phyloP scores from a whole-genome alignment of 208 protist genomes.

The Naegleria fowleri region DNA sequence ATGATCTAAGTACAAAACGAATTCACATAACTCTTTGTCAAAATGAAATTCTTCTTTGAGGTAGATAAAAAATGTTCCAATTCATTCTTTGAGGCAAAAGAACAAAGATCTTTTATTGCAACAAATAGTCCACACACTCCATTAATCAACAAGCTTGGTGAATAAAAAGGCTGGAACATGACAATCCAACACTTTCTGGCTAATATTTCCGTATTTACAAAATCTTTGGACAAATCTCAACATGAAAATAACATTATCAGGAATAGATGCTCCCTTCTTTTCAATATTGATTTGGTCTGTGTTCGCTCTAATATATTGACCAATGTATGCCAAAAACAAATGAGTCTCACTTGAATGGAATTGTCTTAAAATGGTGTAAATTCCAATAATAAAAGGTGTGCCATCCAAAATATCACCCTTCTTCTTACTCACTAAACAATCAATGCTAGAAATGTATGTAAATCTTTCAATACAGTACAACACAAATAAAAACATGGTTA shows the following conservation, averaged over 20 bases:
- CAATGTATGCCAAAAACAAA: conserved; percentile 68
- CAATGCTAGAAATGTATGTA: conserved; percentile 54
- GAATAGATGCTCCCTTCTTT: conserved; percentile 6
- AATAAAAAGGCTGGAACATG: conserved; percentile 48
- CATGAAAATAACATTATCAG: conserved; percentile 19
- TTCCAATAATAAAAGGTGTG: conserved; percentile 69
- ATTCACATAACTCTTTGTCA: too few relatives aligned
- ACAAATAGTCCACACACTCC: too few relatives aligned
- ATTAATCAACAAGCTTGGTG: background rate
- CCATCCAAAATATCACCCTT: conserved; percentile 65
- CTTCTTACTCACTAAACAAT: conserved; percentile 49
- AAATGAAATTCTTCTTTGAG: too few relatives aligned
- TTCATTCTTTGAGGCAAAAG: too few relatives aligned
- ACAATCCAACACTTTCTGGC: conserved; percentile 40
- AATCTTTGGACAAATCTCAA: conserved; percentile 56
- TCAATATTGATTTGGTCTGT: conserved; percentile 42
- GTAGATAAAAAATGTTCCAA: too few relatives aligned
- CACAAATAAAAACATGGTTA: conserved; percentile 68
- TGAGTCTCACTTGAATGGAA: conserved; percentile 72
- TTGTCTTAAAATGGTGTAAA: conserved; percentile 81
- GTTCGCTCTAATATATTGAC: conserved; percentile 65
- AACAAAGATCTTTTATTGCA: too few relatives aligned
- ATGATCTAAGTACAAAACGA: background rate
- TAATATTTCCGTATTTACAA: conserved; percentile 38
- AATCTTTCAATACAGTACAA: conserved; percentile 55